phyloP scores from a whole-genome alignment of 306 rosid genomes.

The Dryas drummondii region DNA sequence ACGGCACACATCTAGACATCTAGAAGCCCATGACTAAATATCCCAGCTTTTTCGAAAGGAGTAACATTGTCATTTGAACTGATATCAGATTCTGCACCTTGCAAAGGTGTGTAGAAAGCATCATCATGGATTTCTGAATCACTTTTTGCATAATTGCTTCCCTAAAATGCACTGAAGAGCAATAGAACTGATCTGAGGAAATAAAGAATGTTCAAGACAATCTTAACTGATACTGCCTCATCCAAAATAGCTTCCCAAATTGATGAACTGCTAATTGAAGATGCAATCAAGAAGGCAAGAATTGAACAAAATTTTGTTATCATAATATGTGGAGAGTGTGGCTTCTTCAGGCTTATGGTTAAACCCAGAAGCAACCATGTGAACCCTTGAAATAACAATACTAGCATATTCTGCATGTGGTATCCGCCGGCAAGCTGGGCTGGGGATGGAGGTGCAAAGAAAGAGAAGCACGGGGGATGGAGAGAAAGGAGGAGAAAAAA shows the following conservation, averaged over 20 bases:
- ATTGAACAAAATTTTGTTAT: slow-evolving; percentile 2
- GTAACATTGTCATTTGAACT: slow-evolving; percentile 19
- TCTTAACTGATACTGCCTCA: slow-evolving; percentile 3
- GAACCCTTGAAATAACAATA: slow-evolving; percentile 24
- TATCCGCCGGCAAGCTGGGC: no score
- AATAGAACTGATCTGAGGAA: slow-evolving; percentile 23
- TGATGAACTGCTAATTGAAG: slow-evolving; percentile 23
- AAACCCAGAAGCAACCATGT: slow-evolving; percentile 29
- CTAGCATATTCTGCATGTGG: slow-evolving; percentile 3
- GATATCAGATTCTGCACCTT: slow-evolving; percentile 4
- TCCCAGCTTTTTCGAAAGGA: slow-evolving; percentile 28
- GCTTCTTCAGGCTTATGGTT: slow-evolving; percentile 19
- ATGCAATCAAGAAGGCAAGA: slow-evolving; percentile 12
- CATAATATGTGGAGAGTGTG: not conserved
- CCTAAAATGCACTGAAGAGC: slow-evolving; percentile 14
- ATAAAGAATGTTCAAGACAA: slow-evolving; percentile 20
- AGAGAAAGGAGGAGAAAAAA: no score
- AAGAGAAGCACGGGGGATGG: no score
- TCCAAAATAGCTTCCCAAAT: slow-evolving; percentile 15
- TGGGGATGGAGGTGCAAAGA: no score
- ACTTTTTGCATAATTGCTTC: not conserved
- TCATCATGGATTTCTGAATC: slow-evolving; percentile 9
- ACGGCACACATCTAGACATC: no score
- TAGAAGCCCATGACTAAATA: not conserved
- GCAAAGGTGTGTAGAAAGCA: slow-evolving; percentile 18